These are phyloP conservation scores for Fistulifera pelliculosa DNA, from an alignment of 108 stramenopile genomes.

Conservation along the genomic window DNA sequence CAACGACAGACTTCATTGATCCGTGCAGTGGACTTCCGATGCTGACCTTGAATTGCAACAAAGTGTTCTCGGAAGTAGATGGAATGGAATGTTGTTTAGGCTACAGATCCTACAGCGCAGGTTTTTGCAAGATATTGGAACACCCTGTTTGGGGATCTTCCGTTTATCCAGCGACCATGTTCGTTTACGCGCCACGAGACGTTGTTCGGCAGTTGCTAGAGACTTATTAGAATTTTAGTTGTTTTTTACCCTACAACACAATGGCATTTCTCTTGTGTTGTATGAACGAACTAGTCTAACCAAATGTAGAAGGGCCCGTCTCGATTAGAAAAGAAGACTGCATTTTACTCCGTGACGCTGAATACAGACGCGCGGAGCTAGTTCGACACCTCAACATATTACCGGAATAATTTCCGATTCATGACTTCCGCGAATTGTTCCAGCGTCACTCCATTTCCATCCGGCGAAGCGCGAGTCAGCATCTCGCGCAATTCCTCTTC, in stretches of 20 bases:
- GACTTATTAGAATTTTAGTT: too few relatives aligned
- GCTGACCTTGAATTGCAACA: conserved; percentile 54
- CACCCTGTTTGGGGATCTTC: conserved; percentile 93
- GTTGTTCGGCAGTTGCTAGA: conserved; percentile 12
- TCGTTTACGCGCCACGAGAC: conserved; percentile 64
- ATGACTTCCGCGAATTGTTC: conserved; percentile 92
- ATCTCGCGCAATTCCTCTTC: conserved; percentile 97
- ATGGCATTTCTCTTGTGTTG: too few relatives aligned
- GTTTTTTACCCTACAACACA: too few relatives aligned
- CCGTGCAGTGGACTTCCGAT: conserved; percentile 96
- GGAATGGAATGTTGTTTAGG: conserved; percentile 87
- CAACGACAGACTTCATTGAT: conserved; percentile 88
- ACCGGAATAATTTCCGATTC: conserved; percentile 61
- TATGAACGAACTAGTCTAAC: too few relatives aligned
- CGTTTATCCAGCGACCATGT: conserved; percentile 95
- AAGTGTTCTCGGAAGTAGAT: conserved; percentile 91
- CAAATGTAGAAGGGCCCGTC: too few relatives aligned
- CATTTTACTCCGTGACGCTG: too few relatives aligned
- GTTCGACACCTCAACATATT: neutral
- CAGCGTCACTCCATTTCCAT: conserved; percentile 71
- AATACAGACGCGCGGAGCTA: too few relatives aligned
- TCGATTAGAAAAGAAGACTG: too few relatives aligned
- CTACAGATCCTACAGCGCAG: conserved; percentile 87
- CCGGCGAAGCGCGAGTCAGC: conserved; percentile 90
- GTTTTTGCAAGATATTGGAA: conserved; percentile 92